Conservation (phyloP, 1,284 basidiomycete genomes). For the Microstroma glucosiphilum region DNA sequence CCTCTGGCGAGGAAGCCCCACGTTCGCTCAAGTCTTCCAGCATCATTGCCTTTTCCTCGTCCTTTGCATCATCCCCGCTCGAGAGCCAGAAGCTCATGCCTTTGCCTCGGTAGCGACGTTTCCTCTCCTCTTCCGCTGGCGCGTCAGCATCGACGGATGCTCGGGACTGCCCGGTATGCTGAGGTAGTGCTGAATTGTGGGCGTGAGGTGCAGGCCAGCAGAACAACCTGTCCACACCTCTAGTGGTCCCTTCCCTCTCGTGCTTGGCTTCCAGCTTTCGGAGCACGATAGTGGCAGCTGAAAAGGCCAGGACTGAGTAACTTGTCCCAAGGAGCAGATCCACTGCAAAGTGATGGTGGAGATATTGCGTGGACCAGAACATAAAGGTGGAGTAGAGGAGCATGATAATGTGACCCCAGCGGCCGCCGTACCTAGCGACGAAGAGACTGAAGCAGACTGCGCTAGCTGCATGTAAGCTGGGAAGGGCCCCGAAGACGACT, state of each 20-base stretch:
- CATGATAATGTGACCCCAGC: conserved; percentile 16
- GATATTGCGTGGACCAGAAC: conserved; percentile 30
- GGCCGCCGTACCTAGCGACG: conserved; percentile 24
- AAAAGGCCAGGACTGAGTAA: conserved; percentile 25
- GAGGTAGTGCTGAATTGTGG: neutral
- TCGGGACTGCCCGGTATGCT: neutral
- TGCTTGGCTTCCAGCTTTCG: conserved; percentile 22
- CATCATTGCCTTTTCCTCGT: no score
- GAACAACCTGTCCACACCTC: conserved; percentile 28
- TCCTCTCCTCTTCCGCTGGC: no score
- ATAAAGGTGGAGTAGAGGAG: conserved; percentile 26
- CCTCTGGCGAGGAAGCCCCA: no score
- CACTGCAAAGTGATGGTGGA: conserved; percentile 34
- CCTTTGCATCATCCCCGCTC: no score
- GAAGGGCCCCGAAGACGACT: conserved; percentile 30
- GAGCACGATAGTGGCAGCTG: conserved; percentile 18
- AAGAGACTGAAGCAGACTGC: conserved; percentile 27
- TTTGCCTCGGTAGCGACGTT: no score
- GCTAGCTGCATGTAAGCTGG: conserved; percentile 35
- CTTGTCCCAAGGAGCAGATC: conserved; percentile 27
- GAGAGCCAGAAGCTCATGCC: no score
- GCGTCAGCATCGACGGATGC: no score
- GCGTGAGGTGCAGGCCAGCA: conserved; percentile 9
- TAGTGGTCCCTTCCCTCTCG: conserved; percentile 22
- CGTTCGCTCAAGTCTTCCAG: no score